These are phyloP conservation scores for Neonectria coccinea DNA, from an alignment of 2,329 filamentous ascomycete genomes.

Conservation along the genomic window DNA sequence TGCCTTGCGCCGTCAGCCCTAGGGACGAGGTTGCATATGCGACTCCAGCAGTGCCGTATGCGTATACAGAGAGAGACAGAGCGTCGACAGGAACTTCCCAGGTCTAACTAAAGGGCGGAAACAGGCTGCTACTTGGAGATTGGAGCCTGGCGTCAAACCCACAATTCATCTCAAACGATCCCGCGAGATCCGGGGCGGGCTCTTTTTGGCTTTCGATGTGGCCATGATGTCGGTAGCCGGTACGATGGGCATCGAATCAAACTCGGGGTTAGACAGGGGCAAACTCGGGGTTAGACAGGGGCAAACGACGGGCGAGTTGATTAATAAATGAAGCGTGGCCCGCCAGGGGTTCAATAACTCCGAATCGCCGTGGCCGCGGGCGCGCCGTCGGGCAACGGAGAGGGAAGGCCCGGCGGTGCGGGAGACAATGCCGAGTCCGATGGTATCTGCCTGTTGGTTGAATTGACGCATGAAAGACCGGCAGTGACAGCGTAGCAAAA, in stretches of 20 bases:
- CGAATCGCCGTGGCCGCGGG: conserved; percentile 4
- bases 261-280: background rate
- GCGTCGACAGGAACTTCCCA: background rate
- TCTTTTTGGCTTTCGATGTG: background rate
- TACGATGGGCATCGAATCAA: background rate
- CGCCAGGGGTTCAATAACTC: background rate
- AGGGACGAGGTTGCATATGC: background rate
- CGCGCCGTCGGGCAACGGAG: conserved; percentile 7
- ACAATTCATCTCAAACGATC: background rate
- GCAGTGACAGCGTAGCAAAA: background rate
- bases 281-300: background rate
- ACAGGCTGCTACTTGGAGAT: conserved; percentile 4
- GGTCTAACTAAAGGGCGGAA: background rate
- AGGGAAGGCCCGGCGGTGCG: background rate
- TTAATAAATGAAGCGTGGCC: conserved; percentile 12
- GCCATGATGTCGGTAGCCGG: background rate
- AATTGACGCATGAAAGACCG: background rate
- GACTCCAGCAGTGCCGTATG: background rate
- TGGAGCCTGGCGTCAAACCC: background rate
- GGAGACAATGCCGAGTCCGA: background rate
- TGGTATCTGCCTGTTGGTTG: background rate
- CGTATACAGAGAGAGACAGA: background rate
- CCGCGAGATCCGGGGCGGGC: background rate
- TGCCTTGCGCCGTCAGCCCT: background rate
- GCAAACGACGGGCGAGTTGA: background rate